phyloP scores from a whole-genome alignment of 306 rosid genomes.

The Cicer arietinum region DNA sequence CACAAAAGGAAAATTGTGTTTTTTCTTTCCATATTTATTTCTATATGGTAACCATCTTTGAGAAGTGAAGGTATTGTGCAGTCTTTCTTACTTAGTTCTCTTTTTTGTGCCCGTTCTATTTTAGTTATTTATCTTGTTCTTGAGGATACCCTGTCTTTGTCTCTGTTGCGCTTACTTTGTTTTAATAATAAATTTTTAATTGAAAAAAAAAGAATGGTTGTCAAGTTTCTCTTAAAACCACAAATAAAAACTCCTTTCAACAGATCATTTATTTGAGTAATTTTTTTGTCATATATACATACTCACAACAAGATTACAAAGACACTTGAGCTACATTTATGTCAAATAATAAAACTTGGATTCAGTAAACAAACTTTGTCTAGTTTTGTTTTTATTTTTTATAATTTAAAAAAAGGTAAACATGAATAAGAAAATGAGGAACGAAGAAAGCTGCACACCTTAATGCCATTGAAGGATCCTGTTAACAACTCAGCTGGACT shows the following conservation, averaged over 20 bases:
- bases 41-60: background rate
- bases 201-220: background rate
- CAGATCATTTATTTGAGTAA: background rate
- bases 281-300: background rate
- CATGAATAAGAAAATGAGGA: constrained; percentile 13
- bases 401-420: background rate
- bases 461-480: constrained; percentile 73
- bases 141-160: background rate
- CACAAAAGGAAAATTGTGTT: background rate
- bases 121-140: background rate
- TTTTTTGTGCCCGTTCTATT: background rate
- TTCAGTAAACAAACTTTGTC: constrained; percentile 3
- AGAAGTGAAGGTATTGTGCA: background rate
- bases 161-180: constrained; percentile 8
- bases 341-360: constrained; percentile 5
- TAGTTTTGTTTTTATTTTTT: background rate
- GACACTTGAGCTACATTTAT: background rate
- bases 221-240: constrained; percentile 10
- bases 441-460: constrained; percentile 56
- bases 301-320: background rate
- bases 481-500: constrained; percentile 80
- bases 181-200: background rate
- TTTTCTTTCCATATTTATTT: background rate
- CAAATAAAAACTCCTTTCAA: constrained; percentile 9
- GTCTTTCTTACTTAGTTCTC: background rate